phyloP scores from a whole-genome alignment of 2,329 filamentous ascomycete genomes.

The Thermomyces lanuginosus region DNA sequence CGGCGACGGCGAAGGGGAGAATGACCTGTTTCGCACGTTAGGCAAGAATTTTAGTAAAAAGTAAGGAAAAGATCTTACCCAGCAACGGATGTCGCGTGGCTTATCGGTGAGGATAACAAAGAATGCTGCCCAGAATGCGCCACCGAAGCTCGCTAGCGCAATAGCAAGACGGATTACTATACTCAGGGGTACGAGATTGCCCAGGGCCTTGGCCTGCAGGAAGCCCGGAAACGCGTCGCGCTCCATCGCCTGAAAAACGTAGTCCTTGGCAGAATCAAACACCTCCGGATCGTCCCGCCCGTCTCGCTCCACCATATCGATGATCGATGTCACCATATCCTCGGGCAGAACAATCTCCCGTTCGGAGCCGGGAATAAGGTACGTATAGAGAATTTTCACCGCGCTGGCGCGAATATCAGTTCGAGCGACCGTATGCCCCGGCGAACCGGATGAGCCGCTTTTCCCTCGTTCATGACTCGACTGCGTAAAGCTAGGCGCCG shows the following conservation, averaged over 20 bases:
- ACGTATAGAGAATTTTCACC: constrained; percentile 98
- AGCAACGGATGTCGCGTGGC: constrained; percentile 57
- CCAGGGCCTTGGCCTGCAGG: constrained; percentile 81
- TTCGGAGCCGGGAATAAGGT: constrained; percentile 84
- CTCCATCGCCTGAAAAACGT: constrained; percentile 99
- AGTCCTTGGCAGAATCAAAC: constrained; percentile 95
- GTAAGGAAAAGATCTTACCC: constrained; percentile 43
- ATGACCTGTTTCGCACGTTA: too few species aligned
- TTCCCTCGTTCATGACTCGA: constrained; percentile 45
- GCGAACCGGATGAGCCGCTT: constrained; percentile 60
- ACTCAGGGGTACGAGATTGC: constrained; percentile 84
- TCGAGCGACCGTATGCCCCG: constrained; percentile 66
- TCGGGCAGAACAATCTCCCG: constrained; percentile 88
- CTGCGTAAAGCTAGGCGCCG: constrained; percentile 45
- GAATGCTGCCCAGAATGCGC: constrained; percentile 85
- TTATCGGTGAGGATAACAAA: constrained; percentile 81
- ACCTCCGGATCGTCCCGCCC: constrained; percentile 92
- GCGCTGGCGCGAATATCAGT: constrained; percentile 84
- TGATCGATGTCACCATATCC: constrained; percentile 71
- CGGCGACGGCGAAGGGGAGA: constrained; percentile 76
- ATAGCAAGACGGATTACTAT: constrained; percentile 72
- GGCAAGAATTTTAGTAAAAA: constrained; percentile 8
- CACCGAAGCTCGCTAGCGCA: constrained; percentile 74
- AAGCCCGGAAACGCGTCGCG: constrained; percentile 97
- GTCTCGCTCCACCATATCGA: constrained; percentile 72